These are phyloP conservation scores for Lyophyllum decastes DNA, from an alignment of 768 basidiomycete genomes.

Conservation along the genomic window DNA sequence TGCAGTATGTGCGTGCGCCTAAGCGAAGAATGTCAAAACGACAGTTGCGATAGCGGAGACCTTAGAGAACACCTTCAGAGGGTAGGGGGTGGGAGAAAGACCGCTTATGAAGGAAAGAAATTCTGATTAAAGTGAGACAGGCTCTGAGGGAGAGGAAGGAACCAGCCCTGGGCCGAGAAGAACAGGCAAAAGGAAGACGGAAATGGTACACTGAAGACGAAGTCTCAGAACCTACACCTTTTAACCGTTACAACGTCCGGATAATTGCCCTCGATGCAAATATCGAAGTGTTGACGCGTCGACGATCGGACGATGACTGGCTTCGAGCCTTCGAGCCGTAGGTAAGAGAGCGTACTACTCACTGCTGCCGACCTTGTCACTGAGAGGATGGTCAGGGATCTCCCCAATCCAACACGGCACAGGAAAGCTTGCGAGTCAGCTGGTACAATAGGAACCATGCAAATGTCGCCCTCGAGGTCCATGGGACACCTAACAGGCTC, in stretches of 20 bases:
- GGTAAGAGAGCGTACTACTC: too few species aligned
- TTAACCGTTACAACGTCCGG: not conserved
- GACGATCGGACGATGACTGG: too few species aligned
- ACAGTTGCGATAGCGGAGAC: constrained; percentile 6
- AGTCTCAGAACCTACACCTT: not conserved
- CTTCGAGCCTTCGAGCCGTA: too few species aligned
- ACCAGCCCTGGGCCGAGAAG: constrained; percentile 17
- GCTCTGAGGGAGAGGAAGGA: constrained; percentile 17
- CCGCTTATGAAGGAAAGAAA: not conserved
- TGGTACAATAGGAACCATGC: too few species aligned
- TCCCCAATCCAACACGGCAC: too few species aligned
- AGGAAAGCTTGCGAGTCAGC: too few species aligned
- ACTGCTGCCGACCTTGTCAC: too few species aligned
- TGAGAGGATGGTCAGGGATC: too few species aligned
- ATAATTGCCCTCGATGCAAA: not conserved
- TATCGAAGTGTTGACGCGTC: too few species aligned
- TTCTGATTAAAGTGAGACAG: constrained; percentile 8
- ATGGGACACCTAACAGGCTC: too few species aligned
- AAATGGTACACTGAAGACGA: not conserved
- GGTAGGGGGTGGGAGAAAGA: not conserved
- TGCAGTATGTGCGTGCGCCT: constrained; percentile 26
- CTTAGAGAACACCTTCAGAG: constrained; percentile 17
- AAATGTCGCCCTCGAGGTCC: too few species aligned
- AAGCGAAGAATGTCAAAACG: constrained; percentile 9
- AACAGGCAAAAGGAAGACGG: constrained; percentile 3